Conservation (phyloP, 768 basidiomycete species). For the Coprinellus micaceus region DNA sequence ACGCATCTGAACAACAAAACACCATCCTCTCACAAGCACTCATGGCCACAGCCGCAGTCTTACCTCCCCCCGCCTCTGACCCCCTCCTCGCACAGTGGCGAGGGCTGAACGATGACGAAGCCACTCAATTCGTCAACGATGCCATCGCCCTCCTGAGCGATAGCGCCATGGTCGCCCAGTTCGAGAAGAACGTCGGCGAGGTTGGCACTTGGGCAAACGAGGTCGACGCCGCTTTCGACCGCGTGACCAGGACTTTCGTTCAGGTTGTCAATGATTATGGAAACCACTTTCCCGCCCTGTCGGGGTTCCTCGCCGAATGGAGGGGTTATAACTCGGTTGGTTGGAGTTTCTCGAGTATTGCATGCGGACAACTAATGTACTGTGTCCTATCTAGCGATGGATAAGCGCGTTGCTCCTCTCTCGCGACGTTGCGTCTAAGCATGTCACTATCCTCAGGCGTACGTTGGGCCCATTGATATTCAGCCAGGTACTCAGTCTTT, state of each 20-base stretch:
- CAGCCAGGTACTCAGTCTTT: neutral
- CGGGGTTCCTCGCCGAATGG: neutral
- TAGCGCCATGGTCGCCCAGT: neutral
- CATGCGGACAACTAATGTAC: no score
- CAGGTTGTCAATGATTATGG: neutral
- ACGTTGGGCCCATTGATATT: neutral
- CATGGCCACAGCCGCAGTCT: neutral
- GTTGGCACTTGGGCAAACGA: neutral
- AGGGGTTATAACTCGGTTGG: neutral
- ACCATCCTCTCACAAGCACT: neutral
- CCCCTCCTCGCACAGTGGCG: neutral
- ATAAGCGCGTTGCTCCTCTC: neutral
- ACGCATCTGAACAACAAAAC: neutral
- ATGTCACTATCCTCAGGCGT: neutral
- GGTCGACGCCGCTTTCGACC: neutral
- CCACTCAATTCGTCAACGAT: neutral
- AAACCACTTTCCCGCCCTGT: neutral
- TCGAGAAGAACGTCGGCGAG: neutral
- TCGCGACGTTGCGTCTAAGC: neutral
- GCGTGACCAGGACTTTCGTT: neutral
- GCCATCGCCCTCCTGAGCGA: neutral
- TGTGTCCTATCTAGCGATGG: conserved; percentile 1
- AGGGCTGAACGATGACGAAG: neutral
- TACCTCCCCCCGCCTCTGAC: neutral
- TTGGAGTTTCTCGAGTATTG: no score